Evolutionary conservation across 1,284 basidiomycete species (phyloP), one percentile per base, ranked within the genome.

Genomic region (Ceratorhiza oryzae-sativae): DNA sequence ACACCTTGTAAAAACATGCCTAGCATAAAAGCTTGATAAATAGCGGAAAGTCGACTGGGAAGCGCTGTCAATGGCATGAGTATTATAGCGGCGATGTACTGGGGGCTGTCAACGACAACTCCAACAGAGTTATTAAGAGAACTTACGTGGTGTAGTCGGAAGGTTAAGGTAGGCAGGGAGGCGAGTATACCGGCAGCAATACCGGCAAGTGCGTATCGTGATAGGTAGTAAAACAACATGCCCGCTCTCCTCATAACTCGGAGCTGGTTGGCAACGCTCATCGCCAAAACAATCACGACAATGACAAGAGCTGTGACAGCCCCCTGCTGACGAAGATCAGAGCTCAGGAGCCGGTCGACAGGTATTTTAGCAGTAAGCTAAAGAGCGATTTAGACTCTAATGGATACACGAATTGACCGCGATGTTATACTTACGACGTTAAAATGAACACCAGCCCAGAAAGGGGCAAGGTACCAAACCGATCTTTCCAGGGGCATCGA

Each of bases 201-300:
- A 0, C 87, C 93, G 2, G 91, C 92, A 10, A 85, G 77, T 34
- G 88, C 79, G 77, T 91, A 90, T 88, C 91, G 92, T 5, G 82
- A 83, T 23, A 88, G 76, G 77, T 94, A 95, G 77, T 89, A 86
- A 2, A 89, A 87, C 34, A 96, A 81, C 86, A 89, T 91, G 0
- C 94, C 93, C 0, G 91, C 93, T 79, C 90, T 90, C 61, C 93
- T 87, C 71, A 95, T 91, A 49, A 94, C 88, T n/a, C 91, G 84
- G 5, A 91, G 77, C 80, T 96, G 94, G 78, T 94, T 94, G 61
- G 91, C 76, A 18, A 85, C 86, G 39, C 90, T 79, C 27, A 84
- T 79, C 4, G 86, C 77, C 10, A 95, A 79, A 71, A 93, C 81
- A 41, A 92, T 77, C 32, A 91, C 78, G 62, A 94, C 86, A 74